phyloP scores from a whole-genome alignment of 208 protist genomes.

The Kentomonas sorsogonicus region DNA sequence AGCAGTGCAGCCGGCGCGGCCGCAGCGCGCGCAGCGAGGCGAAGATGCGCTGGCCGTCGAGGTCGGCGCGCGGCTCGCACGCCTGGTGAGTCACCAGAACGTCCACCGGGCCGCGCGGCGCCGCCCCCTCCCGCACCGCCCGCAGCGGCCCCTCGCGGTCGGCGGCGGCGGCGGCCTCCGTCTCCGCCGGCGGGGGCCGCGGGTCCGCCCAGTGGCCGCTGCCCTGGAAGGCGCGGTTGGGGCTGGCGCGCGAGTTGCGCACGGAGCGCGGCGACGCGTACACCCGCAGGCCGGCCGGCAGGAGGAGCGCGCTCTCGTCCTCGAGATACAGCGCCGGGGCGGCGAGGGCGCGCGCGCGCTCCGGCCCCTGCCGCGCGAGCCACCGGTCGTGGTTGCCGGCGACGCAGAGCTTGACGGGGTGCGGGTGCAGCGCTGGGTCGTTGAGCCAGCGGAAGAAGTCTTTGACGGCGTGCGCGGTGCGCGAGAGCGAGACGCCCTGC shows the following conservation, averaged over 20 bases:
- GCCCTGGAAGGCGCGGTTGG: conserved; percentile 51
- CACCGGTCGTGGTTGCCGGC: conserved; percentile 79
- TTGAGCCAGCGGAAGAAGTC: conserved; percentile 70
- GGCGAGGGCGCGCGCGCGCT: conserved; percentile 26
- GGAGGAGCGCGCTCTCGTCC: conserved; percentile 38
- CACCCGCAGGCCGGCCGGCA: conserved; percentile 42
- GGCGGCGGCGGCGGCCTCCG: not conserved
- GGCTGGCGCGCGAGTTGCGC: conserved; percentile 41
- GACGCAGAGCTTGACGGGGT: conserved; percentile 79
- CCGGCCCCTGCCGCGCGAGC: conserved; percentile 19
- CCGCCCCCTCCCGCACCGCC: conserved; percentile 24
- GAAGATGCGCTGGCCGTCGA: conserved; percentile 27
- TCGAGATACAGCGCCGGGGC: conserved; percentile 47
- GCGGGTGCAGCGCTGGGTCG: conserved; percentile 37
- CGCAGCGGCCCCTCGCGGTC: not conserved
- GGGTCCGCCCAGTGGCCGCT: conserved; percentile 19
- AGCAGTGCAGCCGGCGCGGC: conserved; percentile 34
- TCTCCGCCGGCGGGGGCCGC: conserved; percentile 11
- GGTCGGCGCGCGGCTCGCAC: conserved; percentile 9
- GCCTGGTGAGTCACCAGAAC: conserved; percentile 55
- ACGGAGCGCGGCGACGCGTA: conserved; percentile 57
- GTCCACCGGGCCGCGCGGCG: conserved; percentile 33
- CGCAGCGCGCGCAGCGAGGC: conserved; percentile 27
- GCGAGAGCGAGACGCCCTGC: conserved; percentile 26
- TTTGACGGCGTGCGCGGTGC: conserved; percentile 14